Evolutionary conservation across 2,329 filamentous ascomycete genomes (phyloP).

Genomic region (Colletotrichum theobromicola): DNA sequence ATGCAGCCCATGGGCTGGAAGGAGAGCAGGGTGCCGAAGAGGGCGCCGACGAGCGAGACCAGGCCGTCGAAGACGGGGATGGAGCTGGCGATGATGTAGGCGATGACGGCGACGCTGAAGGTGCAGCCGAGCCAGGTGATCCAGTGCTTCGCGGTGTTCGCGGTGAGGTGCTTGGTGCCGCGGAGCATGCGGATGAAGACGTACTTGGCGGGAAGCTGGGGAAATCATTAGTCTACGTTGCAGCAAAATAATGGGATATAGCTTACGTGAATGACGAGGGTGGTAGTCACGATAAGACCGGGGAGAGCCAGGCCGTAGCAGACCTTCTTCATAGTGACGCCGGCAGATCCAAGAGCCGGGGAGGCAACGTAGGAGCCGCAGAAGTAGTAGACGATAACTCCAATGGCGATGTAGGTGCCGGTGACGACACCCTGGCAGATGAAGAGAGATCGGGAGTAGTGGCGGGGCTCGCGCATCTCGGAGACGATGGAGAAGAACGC

Average conservation of each 20-base stretch:
- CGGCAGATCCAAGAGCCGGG: conserved; percentile 51
- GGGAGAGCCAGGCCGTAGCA: conserved; percentile 45
- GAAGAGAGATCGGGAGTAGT: conserved; percentile 33
- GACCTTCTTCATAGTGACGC: conserved; percentile 45
- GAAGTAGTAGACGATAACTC: conserved; percentile 48
- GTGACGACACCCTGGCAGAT: conserved; percentile 32
- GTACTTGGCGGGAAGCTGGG: conserved; percentile 29
- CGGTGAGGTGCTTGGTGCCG: conserved; percentile 32
- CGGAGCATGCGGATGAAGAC: conserved; percentile 31
- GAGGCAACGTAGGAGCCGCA: conserved; percentile 51
- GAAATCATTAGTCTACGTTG: not conserved
- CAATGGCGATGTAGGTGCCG: conserved; percentile 36
- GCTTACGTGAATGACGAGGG: conserved; percentile 32
- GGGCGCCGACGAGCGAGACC: conserved; percentile 30
- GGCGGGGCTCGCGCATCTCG: conserved; percentile 37
- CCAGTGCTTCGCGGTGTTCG: conserved; percentile 34
- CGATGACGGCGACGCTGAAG: conserved; percentile 24
- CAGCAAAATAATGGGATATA: accelerated
- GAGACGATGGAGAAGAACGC: conserved; percentile 38
- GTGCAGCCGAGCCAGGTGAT: conserved; percentile 34
- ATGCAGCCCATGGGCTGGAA: conserved; percentile 37
- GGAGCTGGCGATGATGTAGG: conserved; percentile 32
- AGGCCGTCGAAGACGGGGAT: conserved; percentile 33
- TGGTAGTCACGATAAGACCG: conserved; percentile 31
- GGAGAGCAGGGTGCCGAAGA: conserved; percentile 31